Evolutionary conservation across 495 filamentous ascomycete species (phyloP).

Genomic region (Neurospora terricola): DNA sequence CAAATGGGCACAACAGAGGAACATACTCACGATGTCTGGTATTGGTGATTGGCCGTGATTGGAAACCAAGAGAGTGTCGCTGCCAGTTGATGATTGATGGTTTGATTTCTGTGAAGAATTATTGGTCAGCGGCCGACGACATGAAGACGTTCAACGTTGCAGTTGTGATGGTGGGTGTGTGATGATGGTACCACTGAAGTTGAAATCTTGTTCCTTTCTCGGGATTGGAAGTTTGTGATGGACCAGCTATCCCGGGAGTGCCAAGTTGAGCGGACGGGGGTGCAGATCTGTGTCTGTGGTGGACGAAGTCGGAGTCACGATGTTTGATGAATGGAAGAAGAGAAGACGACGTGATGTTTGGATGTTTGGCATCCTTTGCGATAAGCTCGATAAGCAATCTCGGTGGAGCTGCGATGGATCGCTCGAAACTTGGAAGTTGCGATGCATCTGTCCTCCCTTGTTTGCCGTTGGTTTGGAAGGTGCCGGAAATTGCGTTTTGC

Average conservation of each 20-base stretch:
- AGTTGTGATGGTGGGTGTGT: not conserved
- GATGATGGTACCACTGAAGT: not conserved
- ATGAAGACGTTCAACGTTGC: not conserved
- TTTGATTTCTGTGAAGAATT: conserved; percentile 10
- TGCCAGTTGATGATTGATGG: conserved; percentile 9
- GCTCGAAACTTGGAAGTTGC: not conserved
- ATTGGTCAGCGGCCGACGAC: conserved; percentile 9
- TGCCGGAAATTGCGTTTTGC: not conserved
- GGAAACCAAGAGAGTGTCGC: not conserved
- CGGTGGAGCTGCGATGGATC: not conserved
- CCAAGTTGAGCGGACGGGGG: not conserved
- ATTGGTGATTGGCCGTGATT: not conserved
- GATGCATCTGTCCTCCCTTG: not conserved
- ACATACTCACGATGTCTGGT: not conserved
- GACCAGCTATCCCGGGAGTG: not conserved
- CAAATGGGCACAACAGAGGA: not conserved
- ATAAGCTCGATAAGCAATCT: not conserved
- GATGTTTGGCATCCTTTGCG: not conserved
- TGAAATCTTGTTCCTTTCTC: not conserved
- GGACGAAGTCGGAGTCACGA: not conserved
- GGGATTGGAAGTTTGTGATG: not conserved
- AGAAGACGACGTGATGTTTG: not conserved
- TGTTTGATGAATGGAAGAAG: not conserved
- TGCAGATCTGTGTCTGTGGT: not conserved
- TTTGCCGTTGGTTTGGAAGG: not conserved